Evolutionary conservation across 1,284 basidiomycete genomes (phyloP), one percentile per base, ranked within the genome.

Genomic region (Cerioporus squamosus): DNA sequence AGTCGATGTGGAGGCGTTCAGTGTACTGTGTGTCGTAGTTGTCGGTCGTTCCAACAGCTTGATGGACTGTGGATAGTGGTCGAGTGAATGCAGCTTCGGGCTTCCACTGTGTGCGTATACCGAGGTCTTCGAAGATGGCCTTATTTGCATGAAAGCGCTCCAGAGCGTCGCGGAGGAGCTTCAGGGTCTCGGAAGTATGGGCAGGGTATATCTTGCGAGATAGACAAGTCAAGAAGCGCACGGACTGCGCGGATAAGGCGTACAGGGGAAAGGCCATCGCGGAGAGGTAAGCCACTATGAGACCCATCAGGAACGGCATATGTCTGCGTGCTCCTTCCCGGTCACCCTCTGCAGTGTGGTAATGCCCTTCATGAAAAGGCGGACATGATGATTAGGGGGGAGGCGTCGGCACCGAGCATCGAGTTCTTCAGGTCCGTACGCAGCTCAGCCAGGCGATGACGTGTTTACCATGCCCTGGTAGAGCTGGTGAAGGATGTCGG

Each of bases 1-100:
- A 66, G 61, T 69, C 62, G 46, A 70, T 70, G 45, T 70, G 69
- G 0, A 70, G 58, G 0, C 66, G 59, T 47, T 71, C 70, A 0
- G 69, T 24, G 8, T 29, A 22, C 44, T 57, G 43, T 1, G 43
- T 57, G 14, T 39, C 47, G 29, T 51, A 57, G 26, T 51, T 51
- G 22, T 57, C 55, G 10, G 55, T 57, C 0, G 55, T 44, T 0
- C 55, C 48, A 10, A 51, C 6, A 51, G 24, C 14, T 39, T 24
- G 14, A 57, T 57, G 12, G 43, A 51, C 2, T 1, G 22, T 12
- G 18, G 12, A 20, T 57, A 57, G 44, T 57, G 45, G 45, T 48
- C 55, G 38, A 57, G 55, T 2, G 20, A 44, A 6, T 57, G 55
- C 3, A 50, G 49, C 39, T 57, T 57, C 15, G 69, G 67, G 67